These are phyloP conservation scores for Chalciporus sp. DNA, from an alignment of 1,284 basidiomycete species.

Conservation along the genomic window DNA sequence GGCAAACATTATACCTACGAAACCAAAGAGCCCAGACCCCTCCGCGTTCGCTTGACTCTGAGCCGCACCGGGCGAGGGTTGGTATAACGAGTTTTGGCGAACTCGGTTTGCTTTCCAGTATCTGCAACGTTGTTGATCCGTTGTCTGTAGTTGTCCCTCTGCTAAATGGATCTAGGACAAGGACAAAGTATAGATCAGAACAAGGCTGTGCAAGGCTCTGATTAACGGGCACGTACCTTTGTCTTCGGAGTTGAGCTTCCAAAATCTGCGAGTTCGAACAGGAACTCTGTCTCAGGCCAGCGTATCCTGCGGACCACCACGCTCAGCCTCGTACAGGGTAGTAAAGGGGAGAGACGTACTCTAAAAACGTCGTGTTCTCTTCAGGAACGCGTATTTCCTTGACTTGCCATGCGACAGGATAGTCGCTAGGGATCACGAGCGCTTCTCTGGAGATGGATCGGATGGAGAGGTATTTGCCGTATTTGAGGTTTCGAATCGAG, in stretches of 20 bases:
- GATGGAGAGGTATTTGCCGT: conserved; percentile 34
- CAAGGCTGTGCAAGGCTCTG: neutral
- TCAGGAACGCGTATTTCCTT: conserved; percentile 27
- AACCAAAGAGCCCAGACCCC: conserved; percentile 23
- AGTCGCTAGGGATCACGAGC: conserved; percentile 27
- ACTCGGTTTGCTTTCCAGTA: conserved; percentile 33
- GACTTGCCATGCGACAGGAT: conserved; percentile 32
- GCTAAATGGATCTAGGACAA: conserved; percentile 23
- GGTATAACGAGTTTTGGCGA: conserved; percentile 32
- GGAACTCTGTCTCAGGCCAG: conserved; percentile 32
- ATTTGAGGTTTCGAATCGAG: conserved; percentile 35
- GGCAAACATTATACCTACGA: conserved; percentile 21
- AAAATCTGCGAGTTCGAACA: conserved; percentile 29
- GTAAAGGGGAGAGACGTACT: conserved; percentile 18
- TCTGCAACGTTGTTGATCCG: conserved; percentile 30
- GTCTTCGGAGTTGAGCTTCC: conserved; percentile 33
- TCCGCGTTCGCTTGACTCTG: conserved; percentile 13
- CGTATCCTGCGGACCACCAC: conserved; percentile 20
- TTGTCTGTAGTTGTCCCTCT: conserved; percentile 24
- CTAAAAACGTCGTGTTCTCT: conserved; percentile 33
- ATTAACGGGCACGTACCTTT: conserved; percentile 20
- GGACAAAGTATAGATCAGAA: conserved; percentile 1
- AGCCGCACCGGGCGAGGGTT: conserved; percentile 18
- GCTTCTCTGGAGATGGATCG: conserved; percentile 20
- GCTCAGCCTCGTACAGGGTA: too few relatives aligned